Evolutionary conservation across 176 grass and related monocot genomes (phyloP).

Genomic region (Rhynchospora breviuscula): DNA sequence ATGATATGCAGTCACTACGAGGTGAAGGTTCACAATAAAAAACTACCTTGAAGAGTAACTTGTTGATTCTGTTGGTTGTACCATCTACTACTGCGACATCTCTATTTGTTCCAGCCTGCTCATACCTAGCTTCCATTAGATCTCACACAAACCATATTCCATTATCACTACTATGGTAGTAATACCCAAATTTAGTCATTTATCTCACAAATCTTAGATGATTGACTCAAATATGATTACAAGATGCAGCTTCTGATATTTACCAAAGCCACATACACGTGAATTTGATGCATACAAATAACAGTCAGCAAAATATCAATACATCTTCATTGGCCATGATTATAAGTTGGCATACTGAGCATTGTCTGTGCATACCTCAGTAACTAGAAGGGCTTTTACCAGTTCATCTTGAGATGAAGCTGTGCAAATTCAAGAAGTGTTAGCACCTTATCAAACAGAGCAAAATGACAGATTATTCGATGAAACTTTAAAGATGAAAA

Average conservation of each 20-base stretch:
- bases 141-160: neutral
- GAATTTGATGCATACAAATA: neutral
- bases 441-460: neutral
- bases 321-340: neutral
- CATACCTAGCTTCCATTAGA: slow-evolving; percentile 20
- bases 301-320: neutral
- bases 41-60: slow-evolving; percentile 78
- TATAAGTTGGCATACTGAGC: neutral
- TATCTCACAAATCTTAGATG: neutral
- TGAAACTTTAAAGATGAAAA: neutral
- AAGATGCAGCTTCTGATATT: neutral
- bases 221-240: neutral
- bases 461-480: neutral
- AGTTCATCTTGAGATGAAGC: slow-evolving; percentile 88
- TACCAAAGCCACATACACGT: neutral
- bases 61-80: slow-evolving; percentile 86
- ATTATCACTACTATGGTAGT: neutral
- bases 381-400: slow-evolving; percentile 91
- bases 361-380: slow-evolving; percentile 50
- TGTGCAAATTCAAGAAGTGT: slow-evolving; percentile 33
- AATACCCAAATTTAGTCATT: slow-evolving; percentile 10
- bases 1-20: neutral
- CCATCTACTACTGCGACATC: slow-evolving; percentile 59
- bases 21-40: neutral
- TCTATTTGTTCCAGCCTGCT: slow-evolving; percentile 76